Conservation (phyloP, 805 yeast genomes). For the Candida cerambycidarum region DNA sequence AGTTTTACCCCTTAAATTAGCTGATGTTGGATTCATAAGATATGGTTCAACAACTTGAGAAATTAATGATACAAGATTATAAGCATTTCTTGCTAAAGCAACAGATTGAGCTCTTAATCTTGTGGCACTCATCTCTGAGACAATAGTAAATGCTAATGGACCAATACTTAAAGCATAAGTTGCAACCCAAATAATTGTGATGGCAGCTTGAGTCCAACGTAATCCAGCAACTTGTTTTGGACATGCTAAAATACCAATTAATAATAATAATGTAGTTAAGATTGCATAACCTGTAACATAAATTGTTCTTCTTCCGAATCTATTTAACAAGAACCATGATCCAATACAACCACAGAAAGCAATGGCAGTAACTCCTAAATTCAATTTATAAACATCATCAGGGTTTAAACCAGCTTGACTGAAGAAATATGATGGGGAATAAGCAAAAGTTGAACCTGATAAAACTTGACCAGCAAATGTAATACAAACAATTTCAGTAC, state of each 20-base stretch:
- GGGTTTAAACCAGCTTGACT: conserved; percentile 36
- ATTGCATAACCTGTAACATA: conserved; percentile 37
- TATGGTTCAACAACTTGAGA: conserved; percentile 45
- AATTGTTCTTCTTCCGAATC: conserved; percentile 40
- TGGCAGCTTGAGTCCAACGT: conserved; percentile 25
- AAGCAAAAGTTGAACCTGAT: conserved; percentile 37
- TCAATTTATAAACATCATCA: conserved; percentile 30
- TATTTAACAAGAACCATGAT: conserved; percentile 31
- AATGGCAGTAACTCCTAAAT: conserved; percentile 34
- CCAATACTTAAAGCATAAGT: conserved; percentile 41
- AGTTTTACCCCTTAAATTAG: conserved; percentile 50
- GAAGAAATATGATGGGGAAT: conserved; percentile 37
- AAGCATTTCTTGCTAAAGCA: conserved; percentile 28
- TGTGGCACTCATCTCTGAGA: conserved; percentile 42
- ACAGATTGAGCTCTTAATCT: conserved; percentile 41
- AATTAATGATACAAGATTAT: conserved; percentile 30
- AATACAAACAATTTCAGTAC: conserved; percentile 43
- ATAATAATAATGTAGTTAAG: conserved; percentile 34
- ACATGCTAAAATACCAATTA: conserved; percentile 39
- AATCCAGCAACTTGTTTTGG: conserved; percentile 14
- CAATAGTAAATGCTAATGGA: conserved; percentile 41
- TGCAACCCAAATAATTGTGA: conserved; percentile 22
- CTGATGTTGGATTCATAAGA: conserved; percentile 47
- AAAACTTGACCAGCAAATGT: conserved; percentile 34
- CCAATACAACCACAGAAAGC: conserved; percentile 24